Conservation (phyloP, 1,284 basidiomycete species). For the Cryptococcus sp. region DNA sequence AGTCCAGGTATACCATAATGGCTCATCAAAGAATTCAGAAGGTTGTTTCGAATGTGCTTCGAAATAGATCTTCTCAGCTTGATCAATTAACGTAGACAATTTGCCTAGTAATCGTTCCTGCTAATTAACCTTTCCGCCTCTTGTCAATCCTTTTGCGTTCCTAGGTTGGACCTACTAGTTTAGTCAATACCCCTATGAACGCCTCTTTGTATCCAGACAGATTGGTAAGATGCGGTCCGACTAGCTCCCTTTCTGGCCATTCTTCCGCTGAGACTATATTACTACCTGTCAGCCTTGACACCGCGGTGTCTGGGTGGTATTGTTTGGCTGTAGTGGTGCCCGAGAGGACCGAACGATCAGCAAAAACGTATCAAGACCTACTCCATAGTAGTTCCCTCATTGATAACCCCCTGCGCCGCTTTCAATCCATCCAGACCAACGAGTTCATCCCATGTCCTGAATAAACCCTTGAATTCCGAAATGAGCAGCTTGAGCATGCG, state of each 20-base stretch:
- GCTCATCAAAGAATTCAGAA: conserved; percentile 30
- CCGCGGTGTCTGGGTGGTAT: too few species aligned
- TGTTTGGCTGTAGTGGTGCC: too few species aligned
- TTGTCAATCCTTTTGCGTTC: background rate
- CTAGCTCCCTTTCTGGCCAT: conserved; percentile 27
- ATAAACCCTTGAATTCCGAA: conserved; percentile 23
- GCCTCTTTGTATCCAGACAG: conserved; percentile 15
- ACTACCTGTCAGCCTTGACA: conserved; percentile 10
- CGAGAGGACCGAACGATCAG: too few species aligned
- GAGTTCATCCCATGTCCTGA: conserved; percentile 42
- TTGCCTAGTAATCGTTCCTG: conserved; percentile 37
- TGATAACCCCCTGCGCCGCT: conserved; percentile 36
- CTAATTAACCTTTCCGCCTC: background rate
- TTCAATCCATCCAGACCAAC: conserved; percentile 36
- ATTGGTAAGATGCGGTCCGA: conserved; percentile 22
- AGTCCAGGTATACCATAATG: conserved; percentile 44
- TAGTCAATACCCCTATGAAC: conserved; percentile 22
- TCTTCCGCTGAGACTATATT: conserved; percentile 31
- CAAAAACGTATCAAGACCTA: conserved; percentile 11
- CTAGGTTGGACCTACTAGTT: conserved; percentile 26
- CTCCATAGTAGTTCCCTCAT: conserved; percentile 23
- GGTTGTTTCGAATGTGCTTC: conserved; percentile 30
- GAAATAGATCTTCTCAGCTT: conserved; percentile 39
- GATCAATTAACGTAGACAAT: conserved; percentile 31
- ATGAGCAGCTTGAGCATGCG: conserved; percentile 40